Evolutionary conservation across 805 yeast genomes (phyloP).

Genomic region (Cyberlindnera amylophila): DNA sequence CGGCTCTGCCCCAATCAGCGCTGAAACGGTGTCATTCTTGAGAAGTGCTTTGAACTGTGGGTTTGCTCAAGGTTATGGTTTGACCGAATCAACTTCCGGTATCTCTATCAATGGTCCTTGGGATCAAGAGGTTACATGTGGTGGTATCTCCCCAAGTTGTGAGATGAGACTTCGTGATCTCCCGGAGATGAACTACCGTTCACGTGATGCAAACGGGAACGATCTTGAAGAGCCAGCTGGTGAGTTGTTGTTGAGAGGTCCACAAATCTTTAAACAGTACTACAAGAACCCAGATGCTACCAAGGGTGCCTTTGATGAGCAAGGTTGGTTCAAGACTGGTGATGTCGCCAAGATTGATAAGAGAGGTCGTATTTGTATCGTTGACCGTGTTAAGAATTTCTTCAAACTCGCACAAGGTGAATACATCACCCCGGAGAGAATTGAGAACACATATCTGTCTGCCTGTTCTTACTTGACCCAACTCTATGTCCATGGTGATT

Average conservation of each 20-base stretch:
- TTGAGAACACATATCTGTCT: conserved; percentile 54
- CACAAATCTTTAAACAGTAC: conserved; percentile 50
- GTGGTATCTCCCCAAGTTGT: conserved; percentile 45
- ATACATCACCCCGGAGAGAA: conserved; percentile 63
- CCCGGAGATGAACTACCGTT: conserved; percentile 43
- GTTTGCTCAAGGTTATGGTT: conserved; percentile 53
- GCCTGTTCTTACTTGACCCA: conserved; percentile 50
- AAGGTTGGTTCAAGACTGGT: conserved; percentile 59
- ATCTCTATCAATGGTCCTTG: conserved; percentile 35
- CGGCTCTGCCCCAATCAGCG: conserved; percentile 63
- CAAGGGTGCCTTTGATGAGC: conserved; percentile 37
- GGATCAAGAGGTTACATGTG: conserved; percentile 38
- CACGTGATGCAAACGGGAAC: conserved; percentile 27
- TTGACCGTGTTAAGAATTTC: conserved; percentile 64
- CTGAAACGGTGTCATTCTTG: conserved; percentile 49
- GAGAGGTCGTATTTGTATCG: conserved; percentile 38
- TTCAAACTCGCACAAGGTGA: conserved; percentile 57
- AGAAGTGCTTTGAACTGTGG: conserved; percentile 45
- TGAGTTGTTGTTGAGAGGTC: conserved; percentile 55
- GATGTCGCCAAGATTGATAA: conserved; percentile 43
- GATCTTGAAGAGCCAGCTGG: conserved; percentile 36
- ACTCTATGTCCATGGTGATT: conserved; percentile 61
- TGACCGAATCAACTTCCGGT: conserved; percentile 64
- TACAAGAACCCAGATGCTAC: conserved; percentile 48
- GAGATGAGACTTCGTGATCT: conserved; percentile 54